Conservation (phyloP, 345 rosid species). For the Kandelia obovata region DNA sequence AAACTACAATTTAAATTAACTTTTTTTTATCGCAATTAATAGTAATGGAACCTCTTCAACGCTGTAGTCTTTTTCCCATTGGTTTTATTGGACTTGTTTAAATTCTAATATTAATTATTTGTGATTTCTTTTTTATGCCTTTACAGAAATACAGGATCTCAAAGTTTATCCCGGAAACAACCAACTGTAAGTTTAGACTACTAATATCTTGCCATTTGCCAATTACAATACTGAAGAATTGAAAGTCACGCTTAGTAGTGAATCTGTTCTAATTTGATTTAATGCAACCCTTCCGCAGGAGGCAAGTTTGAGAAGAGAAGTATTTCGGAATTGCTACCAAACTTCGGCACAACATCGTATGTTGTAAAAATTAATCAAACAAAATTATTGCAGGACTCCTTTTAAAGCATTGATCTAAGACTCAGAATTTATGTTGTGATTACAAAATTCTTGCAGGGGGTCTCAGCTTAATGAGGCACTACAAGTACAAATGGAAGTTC, state of each 20-base stretch:
- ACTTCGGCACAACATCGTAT: constrained; percentile 51
- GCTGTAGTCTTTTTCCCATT: not conserved
- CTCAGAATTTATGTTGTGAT: not conserved
- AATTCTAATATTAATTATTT: not conserved
- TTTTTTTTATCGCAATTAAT: no score
- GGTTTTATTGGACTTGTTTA: not conserved
- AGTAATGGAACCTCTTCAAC: no score
- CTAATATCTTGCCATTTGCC: not conserved
- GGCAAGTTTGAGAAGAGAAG: constrained; percentile 48
- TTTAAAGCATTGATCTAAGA: no score
- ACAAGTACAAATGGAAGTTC: constrained; percentile 41
- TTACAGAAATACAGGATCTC: constrained; percentile 61
- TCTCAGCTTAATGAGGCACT: constrained; percentile 58
- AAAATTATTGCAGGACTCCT: no score
- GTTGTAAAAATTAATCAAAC: not conserved
- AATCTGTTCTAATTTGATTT: not conserved
- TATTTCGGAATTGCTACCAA: constrained; percentile 52
- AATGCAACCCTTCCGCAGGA: constrained; percentile 23
- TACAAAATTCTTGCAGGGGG: constrained; percentile 21
- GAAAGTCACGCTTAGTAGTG: not conserved
- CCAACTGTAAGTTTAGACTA: constrained; percentile 31
- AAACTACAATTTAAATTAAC: no score
- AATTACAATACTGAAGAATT: no score
- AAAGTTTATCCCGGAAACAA: constrained; percentile 49
- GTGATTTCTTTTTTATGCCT: not conserved